Evolutionary conservation across 139 green algal genomes (phyloP).

Genomic region (Zygnema cylindricum): DNA sequence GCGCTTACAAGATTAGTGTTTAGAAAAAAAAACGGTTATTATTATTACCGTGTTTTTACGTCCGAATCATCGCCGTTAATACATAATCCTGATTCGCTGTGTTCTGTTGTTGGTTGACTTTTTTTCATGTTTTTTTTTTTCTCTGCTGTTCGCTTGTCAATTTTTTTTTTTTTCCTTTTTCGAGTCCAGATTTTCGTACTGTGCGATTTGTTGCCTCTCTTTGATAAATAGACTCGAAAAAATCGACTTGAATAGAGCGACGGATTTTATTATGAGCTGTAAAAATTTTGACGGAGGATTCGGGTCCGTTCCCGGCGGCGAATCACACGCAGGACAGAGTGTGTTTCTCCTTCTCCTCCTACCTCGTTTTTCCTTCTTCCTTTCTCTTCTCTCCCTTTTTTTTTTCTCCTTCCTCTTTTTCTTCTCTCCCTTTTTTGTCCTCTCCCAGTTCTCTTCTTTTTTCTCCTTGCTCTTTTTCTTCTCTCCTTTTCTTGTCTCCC

Average conservation of each 20-base stretch:
- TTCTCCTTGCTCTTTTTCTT: no score
- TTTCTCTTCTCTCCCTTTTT: background rate
- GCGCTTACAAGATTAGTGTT: no score
- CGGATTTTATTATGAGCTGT: conserved; percentile 82
- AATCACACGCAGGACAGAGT: conserved; percentile 71
- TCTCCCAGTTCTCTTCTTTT: no score
- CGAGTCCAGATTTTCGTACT: conserved; percentile 85
- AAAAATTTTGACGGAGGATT: conserved; percentile 99
- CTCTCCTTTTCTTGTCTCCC: no score
- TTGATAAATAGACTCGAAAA: conserved; percentile 67
- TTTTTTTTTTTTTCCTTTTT: conserved; percentile 4
- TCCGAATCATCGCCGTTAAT: no score
- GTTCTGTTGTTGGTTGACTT: no score
- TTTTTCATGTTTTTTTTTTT: no score
- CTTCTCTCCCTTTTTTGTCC: background rate
- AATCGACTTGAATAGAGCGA: conserved; percentile 79
- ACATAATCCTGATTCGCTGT: no score
- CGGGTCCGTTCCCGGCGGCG: conserved; percentile 73
- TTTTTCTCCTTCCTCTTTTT: background rate
- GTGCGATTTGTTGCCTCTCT: conserved; percentile 79
- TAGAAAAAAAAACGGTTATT: no score
- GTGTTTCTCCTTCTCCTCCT: conserved; percentile 35
- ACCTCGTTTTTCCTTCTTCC: background rate
- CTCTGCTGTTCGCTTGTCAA: no score
- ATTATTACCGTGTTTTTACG: no score